Evolutionary conservation across 75 land plant species (phyloP).

Genomic region (Cupressus sempervirens): DNA sequence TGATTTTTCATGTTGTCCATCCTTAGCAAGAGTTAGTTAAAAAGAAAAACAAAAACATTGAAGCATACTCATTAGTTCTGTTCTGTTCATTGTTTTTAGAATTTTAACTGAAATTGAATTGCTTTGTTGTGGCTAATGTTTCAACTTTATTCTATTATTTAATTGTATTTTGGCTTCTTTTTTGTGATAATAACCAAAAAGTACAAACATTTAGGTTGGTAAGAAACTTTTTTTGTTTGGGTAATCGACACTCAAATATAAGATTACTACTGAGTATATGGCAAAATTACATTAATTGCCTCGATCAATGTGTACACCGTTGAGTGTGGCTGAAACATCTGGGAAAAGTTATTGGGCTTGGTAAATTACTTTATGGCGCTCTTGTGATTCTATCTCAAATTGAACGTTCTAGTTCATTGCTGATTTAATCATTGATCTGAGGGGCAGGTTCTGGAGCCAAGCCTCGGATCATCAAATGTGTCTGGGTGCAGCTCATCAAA

Average conservation of each 20-base stretch:
- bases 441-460: slow-evolving; percentile 7
- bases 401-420: neutral
- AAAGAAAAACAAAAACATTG: neutral
- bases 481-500: slow-evolving; percentile 31
- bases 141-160: neutral
- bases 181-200: neutral
- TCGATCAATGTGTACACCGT: neutral
- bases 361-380: neutral
- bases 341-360: neutral
- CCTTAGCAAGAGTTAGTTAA: neutral
- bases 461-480: slow-evolving; percentile 25
- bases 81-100: neutral
- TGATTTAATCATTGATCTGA: slow-evolving; percentile 1
- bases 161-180: neutral
- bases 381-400: neutral
- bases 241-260: neutral
- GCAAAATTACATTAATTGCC: neutral
- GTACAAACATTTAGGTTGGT: neutral
- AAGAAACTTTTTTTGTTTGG: neutral
- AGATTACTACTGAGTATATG: neutral
- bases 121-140: neutral
- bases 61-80: neutral
- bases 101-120: neutral
- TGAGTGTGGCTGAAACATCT: neutral
- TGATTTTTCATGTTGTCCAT: neutral